Evolutionary conservation across 495 filamentous ascomycete genomes (phyloP).

Genomic region (Hyphodiscus hymeniophilus): DNA sequence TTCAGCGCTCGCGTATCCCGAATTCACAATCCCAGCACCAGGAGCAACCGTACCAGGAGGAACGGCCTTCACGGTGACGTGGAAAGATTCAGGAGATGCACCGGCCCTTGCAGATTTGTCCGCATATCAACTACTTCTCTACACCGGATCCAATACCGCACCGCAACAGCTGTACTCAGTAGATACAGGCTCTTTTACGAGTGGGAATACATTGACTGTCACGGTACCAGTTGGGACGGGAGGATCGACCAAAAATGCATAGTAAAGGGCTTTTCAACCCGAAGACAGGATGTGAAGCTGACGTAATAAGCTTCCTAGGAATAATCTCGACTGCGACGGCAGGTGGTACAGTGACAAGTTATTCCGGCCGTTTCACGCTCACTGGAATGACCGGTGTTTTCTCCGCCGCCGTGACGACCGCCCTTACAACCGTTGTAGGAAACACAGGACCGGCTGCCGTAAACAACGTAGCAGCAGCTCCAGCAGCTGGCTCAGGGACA

Average conservation of each 20-base stretch:
- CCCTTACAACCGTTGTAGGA: conserved; percentile 34
- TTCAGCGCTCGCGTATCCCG: conserved; percentile 44
- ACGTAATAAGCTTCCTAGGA: conserved; percentile 49
- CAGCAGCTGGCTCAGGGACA: conserved; percentile 8
- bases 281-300: conserved; percentile 7
- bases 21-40: conserved; percentile 44
- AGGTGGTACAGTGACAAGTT: conserved; percentile 47
- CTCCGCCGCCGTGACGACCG: conserved; percentile 33
- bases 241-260: conserved; percentile 48
- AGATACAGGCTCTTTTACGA: conserved; percentile 17
- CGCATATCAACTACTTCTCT: conserved; percentile 54
- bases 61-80: conserved; percentile 42
- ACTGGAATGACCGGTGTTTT: conserved; percentile 61
- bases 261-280: conserved; percentile 36
- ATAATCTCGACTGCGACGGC: conserved; percentile 46
- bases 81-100: conserved; percentile 46
- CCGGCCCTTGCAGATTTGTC: conserved; percentile 43
- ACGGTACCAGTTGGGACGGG: conserved; percentile 39
- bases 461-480: conserved; percentile 27
- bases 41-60: conserved; percentile 39
- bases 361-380: conserved; percentile 57
- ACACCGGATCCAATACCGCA: conserved; percentile 51
- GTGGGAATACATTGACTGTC: conserved; percentile 39
- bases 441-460: conserved; percentile 34
- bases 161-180: conserved; percentile 13